Percentiles rank a stretch among this genome's conserved stretches.
Evolutionary conservation across 306 rosid species (phyloP).

Genomic region (Biancaea sappan): DNA sequence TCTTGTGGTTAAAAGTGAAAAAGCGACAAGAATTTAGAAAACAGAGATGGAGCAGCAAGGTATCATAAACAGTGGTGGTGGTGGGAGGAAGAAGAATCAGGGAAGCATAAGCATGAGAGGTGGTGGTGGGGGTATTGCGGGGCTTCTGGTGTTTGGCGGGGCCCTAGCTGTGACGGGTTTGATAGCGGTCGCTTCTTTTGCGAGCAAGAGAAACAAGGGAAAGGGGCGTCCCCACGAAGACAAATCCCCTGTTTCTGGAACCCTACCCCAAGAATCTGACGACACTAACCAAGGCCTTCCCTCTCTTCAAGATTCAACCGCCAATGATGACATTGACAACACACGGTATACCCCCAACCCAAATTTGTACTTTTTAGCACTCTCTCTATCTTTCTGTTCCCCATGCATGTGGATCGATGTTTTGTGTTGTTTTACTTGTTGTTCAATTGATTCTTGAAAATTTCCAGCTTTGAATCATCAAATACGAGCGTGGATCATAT

Average conservation of each 20-base stretch:
- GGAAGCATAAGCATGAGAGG: neutral
- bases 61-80: neutral
- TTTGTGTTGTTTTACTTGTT: neutral
- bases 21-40: neutral
- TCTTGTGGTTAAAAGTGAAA: neutral
- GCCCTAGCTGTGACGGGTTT: constrained; percentile 42
- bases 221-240: neutral
- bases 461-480: neutral
- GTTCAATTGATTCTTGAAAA: neutral
- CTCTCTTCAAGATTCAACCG: neutral
- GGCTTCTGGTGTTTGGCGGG: constrained; percentile 45
- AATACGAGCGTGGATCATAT: neutral
- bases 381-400: too few species aligned
- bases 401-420: too few species aligned
- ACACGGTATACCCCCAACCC: neutral
- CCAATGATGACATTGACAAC: neutral
- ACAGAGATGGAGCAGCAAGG: constrained; percentile 12
- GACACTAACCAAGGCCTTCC: constrained; percentile 20
- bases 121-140: constrained; percentile 27
- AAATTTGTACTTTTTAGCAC: neutral
- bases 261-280: constrained; percentile 13
- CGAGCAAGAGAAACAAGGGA: constrained; percentile 20
- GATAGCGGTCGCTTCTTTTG: constrained; percentile 29
- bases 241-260: neutral
- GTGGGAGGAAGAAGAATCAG: constrained; percentile 13